These are phyloP conservation scores for Pseudogymnoascus sp. DNA, from an alignment of 2,329 filamentous ascomycete species.

Conservation along the genomic window DNA sequence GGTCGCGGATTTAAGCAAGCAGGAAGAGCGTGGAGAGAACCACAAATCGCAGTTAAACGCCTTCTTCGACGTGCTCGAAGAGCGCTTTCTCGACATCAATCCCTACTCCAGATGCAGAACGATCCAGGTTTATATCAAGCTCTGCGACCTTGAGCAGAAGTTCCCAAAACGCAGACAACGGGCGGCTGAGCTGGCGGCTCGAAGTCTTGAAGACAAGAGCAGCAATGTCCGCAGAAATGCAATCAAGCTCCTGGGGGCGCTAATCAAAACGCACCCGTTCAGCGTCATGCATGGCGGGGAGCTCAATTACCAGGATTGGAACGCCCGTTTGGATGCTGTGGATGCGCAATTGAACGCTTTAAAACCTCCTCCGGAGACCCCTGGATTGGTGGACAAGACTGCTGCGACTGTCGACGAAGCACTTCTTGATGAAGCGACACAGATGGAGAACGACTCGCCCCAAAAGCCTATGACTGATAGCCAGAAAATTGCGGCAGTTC, in stretches of 20 bases:
- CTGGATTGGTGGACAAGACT: conserved; percentile 58
- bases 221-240: conserved; percentile 94
- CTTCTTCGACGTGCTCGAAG: conserved; percentile 94
- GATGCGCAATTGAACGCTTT: conserved; percentile 75
- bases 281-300: conserved; percentile 84
- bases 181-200: conserved; percentile 76
- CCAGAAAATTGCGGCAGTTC: conserved; percentile 62
- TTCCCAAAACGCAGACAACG: conserved; percentile 86
- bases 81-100: conserved; percentile 92
- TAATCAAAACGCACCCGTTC: conserved; percentile 93
- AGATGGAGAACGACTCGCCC: conserved; percentile 58
- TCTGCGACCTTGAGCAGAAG: conserved; percentile 93
- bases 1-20: conserved; percentile 80
- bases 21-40: conserved; percentile 85
- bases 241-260: conserved; percentile 78
- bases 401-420: conserved; percentile 67
- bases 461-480: conserved; percentile 73
- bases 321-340: conserved; percentile 69
- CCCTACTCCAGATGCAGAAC: conserved; percentile 89
- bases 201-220: conserved; percentile 94
- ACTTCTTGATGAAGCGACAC: conserved; percentile 81
- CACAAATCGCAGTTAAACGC: conserved; percentile 92
- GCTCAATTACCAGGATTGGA: conserved; percentile 79
- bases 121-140: conserved; percentile 84
- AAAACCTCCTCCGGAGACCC: conserved; percentile 66